Base-by-base conservation (phyloP, 371 early-diverging fungal genomes). In the Rhizopus delemar region DNA sequence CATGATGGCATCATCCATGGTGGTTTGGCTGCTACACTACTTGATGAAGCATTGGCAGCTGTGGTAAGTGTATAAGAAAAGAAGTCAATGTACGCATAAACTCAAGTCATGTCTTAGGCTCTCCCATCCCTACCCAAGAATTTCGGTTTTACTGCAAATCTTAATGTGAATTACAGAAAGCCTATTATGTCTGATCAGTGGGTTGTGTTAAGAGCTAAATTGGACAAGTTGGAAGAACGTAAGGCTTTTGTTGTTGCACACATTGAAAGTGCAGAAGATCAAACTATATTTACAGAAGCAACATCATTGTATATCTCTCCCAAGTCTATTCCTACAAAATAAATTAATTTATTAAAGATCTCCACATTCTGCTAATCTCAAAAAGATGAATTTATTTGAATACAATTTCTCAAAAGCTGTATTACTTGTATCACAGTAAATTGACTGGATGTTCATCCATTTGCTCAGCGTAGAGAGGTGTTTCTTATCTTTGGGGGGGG, bases 1-100 rank as follows among this genome's bases (percentile, higher is more conserved):
- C 91, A 90, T 68, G 85, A 86, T 34, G 81, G 84, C 29, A 87
- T 91, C 64, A 82, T 91, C 31, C 93, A 91, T 58, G 91, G 91
- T 12, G 93, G 93, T 35, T 67, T 90, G 16, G 78, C 86, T 60
- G 89, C 86, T 0, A 89, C 90, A 6, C 57, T 92, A 43, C 74
- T 91, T 38, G 93, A 91, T 71, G 90, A 88, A 56, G 68, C 60
- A 11, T 69, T 82, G 13, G 81, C 78, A 15, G 75, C 71, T 66
- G 78, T 83, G 36, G 84, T 83, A 83, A 72, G 84, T 39, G 38
- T 39, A 31, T n/a, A 36, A 32, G 33, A 32, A 49, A 8, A 52
- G 16, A 52, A 15, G 5, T 6, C 8, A 8, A 13, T 45, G 46
- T 8, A 45, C 6, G 8, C 29, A 8, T 33, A 16, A 5, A n/a